These are phyloP conservation scores for Gossypium gossypioides DNA, from an alignment of 441 rosid genomes.

Conservation along the genomic window DNA sequence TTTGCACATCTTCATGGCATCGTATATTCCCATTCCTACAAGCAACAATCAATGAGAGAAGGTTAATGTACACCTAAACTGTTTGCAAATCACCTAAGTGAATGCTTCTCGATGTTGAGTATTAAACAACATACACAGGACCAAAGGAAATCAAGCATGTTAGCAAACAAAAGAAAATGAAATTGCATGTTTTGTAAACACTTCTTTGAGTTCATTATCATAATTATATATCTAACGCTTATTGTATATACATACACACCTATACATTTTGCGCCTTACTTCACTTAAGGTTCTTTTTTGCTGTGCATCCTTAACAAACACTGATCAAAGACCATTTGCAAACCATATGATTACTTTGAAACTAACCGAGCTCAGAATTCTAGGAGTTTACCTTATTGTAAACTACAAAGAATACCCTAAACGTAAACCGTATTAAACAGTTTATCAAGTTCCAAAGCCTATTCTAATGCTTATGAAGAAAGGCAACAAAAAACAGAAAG, in stretches of 20 bases:
- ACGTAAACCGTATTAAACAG: neutral
- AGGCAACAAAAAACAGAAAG: neutral
- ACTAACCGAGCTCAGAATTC: neutral
- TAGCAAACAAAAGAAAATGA: neutral
- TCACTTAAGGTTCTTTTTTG: neutral
- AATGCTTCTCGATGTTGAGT: neutral
- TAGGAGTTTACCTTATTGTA: neutral
- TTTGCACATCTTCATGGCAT: slow-evolving; percentile 85
- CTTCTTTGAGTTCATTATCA: neutral
- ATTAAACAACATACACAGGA: neutral
- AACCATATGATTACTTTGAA: neutral
- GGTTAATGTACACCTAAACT: neutral
- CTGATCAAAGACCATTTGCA: neutral
- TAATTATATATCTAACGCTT: neutral
- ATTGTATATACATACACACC: neutral
- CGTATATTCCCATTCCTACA: slow-evolving; percentile 82
- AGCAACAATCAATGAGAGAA: slow-evolving; percentile 2
- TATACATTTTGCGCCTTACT: neutral
- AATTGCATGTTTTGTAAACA: neutral
- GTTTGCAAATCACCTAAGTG: neutral
- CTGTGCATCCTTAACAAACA: neutral
- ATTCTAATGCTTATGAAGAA: neutral
- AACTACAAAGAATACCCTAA: neutral
- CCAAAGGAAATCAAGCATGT: neutral
- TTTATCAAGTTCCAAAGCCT: neutral